Percentiles rank a stretch among this genome's conserved stretches.
phyloP scores from a whole-genome alignment of 177 flowering plant species.

The Tripterygium wilfordii region DNA sequence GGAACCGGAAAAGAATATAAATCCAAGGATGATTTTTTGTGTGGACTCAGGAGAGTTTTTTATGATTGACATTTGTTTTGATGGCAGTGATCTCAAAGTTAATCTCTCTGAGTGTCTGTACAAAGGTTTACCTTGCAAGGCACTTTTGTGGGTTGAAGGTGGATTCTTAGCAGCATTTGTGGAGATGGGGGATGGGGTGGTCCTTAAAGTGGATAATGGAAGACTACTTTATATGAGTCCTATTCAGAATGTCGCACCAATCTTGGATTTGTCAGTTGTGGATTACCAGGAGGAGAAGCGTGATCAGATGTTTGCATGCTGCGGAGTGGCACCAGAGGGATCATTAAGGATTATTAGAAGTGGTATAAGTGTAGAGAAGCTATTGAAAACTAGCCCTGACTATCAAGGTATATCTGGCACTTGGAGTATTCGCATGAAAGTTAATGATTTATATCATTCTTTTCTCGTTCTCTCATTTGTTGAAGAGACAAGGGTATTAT shows the following conservation, averaged over 20 bases:
- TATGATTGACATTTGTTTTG: conserved; percentile 51
- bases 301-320: conserved; percentile 92
- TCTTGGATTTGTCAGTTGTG: conserved; percentile 76
- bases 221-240: conserved; percentile 47
- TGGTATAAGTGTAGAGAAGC: conserved; percentile 84
- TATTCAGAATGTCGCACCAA: conserved; percentile 88
- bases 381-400: conserved; percentile 71
- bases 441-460: conserved; percentile 61
- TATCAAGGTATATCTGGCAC: conserved; percentile 88
- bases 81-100: conserved; percentile 44
- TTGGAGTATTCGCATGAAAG: conserved; percentile 79
- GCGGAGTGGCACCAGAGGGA: conserved; percentile 92
- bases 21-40: conserved; percentile 61
- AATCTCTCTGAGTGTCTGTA: conserved; percentile 68
- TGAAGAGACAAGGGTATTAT: conserved; percentile 89
- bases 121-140: conserved; percentile 62
- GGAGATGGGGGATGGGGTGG: conserved; percentile 95
- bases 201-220: conserved; percentile 63
- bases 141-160: conserved; percentile 72
- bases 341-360: conserved; percentile 82
- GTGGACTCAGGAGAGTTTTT: conserved; percentile 71
- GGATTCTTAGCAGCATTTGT: conserved; percentile 73
- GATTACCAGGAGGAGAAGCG: conserved; percentile 79
- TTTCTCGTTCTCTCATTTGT: conserved; percentile 93
- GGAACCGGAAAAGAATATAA: conserved; percentile 51